Conservation (phyloP, 352 stramenopile genomes). For the Phytophthora rubi region DNA sequence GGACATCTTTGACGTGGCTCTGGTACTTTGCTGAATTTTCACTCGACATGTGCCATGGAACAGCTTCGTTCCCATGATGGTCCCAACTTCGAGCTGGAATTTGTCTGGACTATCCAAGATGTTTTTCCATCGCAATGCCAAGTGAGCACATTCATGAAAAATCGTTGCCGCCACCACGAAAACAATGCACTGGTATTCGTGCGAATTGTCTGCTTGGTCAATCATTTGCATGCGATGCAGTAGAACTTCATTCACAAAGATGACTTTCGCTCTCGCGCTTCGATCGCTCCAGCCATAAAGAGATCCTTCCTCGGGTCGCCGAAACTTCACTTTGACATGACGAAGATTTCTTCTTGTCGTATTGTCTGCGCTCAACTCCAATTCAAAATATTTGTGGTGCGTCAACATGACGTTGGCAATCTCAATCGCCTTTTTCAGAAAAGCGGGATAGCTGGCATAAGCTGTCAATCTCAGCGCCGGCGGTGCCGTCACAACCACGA, state of each 20-base stretch:
- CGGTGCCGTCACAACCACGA: background rate
- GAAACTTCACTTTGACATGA: constrained; percentile 3
- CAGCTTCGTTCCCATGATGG: background rate
- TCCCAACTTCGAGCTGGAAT: background rate
- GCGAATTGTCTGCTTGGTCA: constrained; percentile 6
- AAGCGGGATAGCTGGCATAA: constrained; percentile 1
- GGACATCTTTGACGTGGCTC: constrained; percentile 2
- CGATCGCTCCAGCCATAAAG: constrained; percentile 2
- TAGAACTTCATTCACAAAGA: constrained; percentile 11
- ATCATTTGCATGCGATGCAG: constrained; percentile 4
- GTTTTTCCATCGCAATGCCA: constrained; percentile 2
- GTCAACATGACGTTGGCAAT: constrained; percentile 5
- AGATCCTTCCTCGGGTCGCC: background rate
- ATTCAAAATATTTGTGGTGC: background rate
- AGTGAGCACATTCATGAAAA: constrained; percentile 12
- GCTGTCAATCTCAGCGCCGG: background rate
- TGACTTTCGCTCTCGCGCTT: background rate
- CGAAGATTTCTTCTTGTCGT: constrained; percentile 9
- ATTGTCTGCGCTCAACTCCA: constrained; percentile 1
- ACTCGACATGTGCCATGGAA: background rate
- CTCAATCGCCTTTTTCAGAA: constrained; percentile 9
- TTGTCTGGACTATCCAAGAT: constrained; percentile 3
- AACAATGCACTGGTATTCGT: constrained; percentile 9
- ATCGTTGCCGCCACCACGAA: constrained; percentile 8
- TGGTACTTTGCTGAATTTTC: constrained; percentile 7